Percentiles rank a stretch among this genome's conserved stretches.
Evolutionary conservation across 2,329 filamentous ascomycete species (phyloP).

Genomic region (Aspergillus sp.): DNA sequence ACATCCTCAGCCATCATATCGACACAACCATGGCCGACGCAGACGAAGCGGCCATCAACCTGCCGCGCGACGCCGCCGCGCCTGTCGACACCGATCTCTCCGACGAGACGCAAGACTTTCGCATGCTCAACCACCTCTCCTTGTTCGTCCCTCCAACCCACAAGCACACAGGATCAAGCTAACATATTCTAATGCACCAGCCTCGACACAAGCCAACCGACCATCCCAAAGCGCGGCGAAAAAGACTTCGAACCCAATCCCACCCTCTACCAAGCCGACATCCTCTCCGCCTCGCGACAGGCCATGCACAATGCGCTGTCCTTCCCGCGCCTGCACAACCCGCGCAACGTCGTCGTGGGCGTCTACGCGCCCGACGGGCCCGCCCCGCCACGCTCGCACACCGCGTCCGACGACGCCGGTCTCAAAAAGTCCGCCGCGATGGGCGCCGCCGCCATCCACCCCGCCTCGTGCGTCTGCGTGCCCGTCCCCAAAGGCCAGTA

Average conservation of each 20-base stretch:
- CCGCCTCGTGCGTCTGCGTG: slow-evolving; percentile 58
- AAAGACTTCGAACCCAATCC: slow-evolving; percentile 97
- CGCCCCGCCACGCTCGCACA: slow-evolving; percentile 15
- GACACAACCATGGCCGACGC: slow-evolving; percentile 40
- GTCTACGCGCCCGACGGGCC: slow-evolving; percentile 68
- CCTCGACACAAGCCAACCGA: slow-evolving; percentile 31
- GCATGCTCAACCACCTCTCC: slow-evolving; percentile 63
- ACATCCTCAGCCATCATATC: background rate
- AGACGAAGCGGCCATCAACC: slow-evolving; percentile 42
- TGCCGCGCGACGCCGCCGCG: slow-evolving; percentile 28
- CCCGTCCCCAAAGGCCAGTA: slow-evolving; percentile 70
- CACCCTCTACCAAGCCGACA: slow-evolving; percentile 74
- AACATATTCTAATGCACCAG: slow-evolving; percentile 16
- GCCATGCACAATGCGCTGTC: slow-evolving; percentile 88
- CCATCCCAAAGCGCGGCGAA: slow-evolving; percentile 83
- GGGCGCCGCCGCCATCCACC: slow-evolving; percentile 14
- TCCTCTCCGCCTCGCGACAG: slow-evolving; percentile 75
- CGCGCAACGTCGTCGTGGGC: slow-evolving; percentile 64
- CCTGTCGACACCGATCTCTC: slow-evolving; percentile 62
- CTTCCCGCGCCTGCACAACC: slow-evolving; percentile 71
- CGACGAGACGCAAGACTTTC: slow-evolving; percentile 85
- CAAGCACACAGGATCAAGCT: background rate
- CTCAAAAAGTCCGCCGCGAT: slow-evolving; percentile 5
- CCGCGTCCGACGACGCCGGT: background rate
- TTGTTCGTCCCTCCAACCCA: slow-evolving; percentile 34